Evolutionary conservation across 768 basidiomycete species (phyloP).

Genomic region (Omphalotus guepiniiformis): DNA sequence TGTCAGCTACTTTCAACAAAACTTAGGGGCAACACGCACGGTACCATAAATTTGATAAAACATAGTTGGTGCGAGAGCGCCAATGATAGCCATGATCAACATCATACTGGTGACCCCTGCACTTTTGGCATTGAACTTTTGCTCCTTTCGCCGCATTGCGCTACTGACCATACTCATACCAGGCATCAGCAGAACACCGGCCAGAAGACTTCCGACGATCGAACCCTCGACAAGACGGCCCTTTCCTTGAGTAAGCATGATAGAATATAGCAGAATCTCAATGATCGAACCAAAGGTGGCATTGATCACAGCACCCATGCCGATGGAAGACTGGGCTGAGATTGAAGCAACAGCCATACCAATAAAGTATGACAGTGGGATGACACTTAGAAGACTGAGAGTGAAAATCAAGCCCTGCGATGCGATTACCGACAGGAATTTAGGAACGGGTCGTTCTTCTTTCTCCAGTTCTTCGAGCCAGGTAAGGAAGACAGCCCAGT

Average conservation of each 20-base stretch:
- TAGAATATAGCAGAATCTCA: conserved; percentile 89
- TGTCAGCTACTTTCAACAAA: background rate
- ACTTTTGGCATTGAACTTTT: conserved; percentile 98
- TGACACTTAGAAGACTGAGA: conserved; percentile 82
- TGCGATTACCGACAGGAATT: conserved; percentile 63
- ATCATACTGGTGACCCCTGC: conserved; percentile 99
- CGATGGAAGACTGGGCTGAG: conserved; percentile 96
- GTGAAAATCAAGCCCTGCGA: conserved; percentile 80
- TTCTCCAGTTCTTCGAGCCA: conserved; percentile 58
- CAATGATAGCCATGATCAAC: conserved; percentile 99
- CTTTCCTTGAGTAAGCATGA: conserved; percentile 87
- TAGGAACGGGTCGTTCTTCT: conserved; percentile 53
- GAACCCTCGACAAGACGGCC: conserved; percentile 95
- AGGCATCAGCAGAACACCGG: conserved; percentile 96
- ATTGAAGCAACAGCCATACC: conserved; percentile 99
- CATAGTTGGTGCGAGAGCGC: conserved; percentile 88
- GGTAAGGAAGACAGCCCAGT: conserved; percentile 78
- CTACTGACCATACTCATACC: conserved; percentile 93
- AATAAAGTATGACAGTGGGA: conserved; percentile 97
- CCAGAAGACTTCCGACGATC: conserved; percentile 91
- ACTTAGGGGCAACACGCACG: conserved; percentile 34
- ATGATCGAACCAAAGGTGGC: conserved; percentile 99
- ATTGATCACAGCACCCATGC: conserved; percentile 99
- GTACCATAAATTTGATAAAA: conserved; percentile 99
- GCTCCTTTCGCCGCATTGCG: conserved; percentile 87